Base-by-base conservation (phyloP, 2,329 filamentous ascomycete species). In the Colletotrichum paranaense region DNA sequence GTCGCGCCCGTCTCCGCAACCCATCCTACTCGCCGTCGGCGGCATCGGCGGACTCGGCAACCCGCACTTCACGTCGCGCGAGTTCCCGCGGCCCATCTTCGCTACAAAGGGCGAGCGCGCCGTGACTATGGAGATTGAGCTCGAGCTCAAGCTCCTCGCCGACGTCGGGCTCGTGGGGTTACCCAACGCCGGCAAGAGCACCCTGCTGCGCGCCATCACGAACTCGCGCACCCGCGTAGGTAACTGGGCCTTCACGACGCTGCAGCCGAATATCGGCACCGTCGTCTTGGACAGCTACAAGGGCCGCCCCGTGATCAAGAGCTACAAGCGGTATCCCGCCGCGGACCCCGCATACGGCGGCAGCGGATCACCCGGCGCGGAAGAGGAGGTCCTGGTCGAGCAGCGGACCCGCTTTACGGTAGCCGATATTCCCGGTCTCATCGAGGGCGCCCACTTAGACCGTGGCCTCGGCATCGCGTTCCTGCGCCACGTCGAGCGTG, bases 141-240 rank as follows among this genome's bases (percentile, higher is more conserved):
- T 99, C 16, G 97, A 99, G 82, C 89, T 99, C 74, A 98, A 98
- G 86, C 89, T 99, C 11, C 91, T 99, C 53, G 97, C 97, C 5
- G 97, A 99, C 82, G 93, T 99, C 8, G 97, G 97, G 0, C 88
- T 99, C 2, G 97, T 99, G 19, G 97, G 97, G 1, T 89, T 98
- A 19, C 97, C 97, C 1, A 99, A 99, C 81, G 97, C 96, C 5
- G 97, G 97, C 9, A 99, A 99, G 84, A 97, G 94, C 80, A 98
- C 97, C 0, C 88, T 99, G 1, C 88, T 98, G 19, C 92, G 97
- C 22, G 92, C 95, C 3, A 86, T 99, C 78, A 97, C 92, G 78
- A 95, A 95, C 81, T 97, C 94, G 80, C 92, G 95, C 73, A 94
- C 97, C 1, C 91, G 97, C 52, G 92, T 99, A 35, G 97, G 97